Evolutionary conservation across 192 early-diverging fungal species (phyloP).

Genomic region (Coemansia sp.): DNA sequence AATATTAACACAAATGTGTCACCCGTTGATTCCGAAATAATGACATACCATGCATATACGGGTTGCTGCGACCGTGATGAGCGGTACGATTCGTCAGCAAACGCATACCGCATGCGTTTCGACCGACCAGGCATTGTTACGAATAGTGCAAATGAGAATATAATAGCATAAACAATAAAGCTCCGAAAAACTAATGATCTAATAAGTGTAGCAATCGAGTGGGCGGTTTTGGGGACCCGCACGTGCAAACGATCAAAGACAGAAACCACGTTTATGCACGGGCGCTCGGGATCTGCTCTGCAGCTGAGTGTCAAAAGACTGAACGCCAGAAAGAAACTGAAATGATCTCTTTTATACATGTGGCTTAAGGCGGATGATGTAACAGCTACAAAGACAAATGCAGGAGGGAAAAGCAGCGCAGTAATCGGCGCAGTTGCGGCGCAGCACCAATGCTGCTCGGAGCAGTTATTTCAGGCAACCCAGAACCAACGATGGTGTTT

Average conservation of each 20-base stretch:
- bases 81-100: constrained; percentile 22
- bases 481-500: too few relatives aligned
- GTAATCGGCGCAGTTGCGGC: background rate
- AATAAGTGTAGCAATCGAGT: background rate
- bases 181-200: background rate
- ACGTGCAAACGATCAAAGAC: background rate
- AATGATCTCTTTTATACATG: background rate
- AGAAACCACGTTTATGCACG: too few relatives aligned
- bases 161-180: too few relatives aligned
- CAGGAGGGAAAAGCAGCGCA: background rate
- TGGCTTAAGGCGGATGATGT: background rate
- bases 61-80: constrained; percentile 38
- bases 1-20: background rate
- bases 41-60: constrained; percentile 39
- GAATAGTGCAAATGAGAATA: background rate
- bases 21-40: background rate
- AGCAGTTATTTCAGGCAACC: background rate
- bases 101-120: constrained; percentile 47
- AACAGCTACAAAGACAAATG: background rate
- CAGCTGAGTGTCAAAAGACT: background rate
- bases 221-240: background rate
- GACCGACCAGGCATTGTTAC: constrained; percentile 30
- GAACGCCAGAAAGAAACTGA: background rate
- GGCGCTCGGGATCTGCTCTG: background rate
- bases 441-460: background rate